A percentile compares a stretch with the other conserved stretches of the same genome.
These are phyloP conservation scores for Angomonas deanei DNA, from an alignment of 208 protist species.

Conservation along the genomic window DNA sequence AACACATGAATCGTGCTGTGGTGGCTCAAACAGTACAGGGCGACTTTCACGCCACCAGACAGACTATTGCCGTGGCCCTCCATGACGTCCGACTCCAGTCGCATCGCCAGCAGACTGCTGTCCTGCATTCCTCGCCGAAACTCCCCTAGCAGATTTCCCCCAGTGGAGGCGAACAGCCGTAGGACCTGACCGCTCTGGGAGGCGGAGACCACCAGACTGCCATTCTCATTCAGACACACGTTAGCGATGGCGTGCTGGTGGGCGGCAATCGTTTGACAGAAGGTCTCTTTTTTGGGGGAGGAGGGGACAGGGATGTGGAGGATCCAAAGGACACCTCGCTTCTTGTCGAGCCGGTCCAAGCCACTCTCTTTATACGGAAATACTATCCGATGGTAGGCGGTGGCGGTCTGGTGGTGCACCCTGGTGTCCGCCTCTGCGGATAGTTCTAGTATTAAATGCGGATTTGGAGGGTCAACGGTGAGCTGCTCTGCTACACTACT, in stretches of 20 bases:
- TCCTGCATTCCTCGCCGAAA: neutral
- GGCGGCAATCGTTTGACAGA: neutral
- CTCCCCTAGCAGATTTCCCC: neutral
- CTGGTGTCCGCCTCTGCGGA: neutral
- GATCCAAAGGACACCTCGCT: neutral
- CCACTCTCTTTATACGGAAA: neutral
- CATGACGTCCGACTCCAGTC: neutral
- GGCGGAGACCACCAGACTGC: neutral
- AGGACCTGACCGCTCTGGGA: neutral
- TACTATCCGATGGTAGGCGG: neutral
- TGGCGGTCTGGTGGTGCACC: neutral
- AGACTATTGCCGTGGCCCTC: no score
- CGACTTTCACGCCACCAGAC: neutral
- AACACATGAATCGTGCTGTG: neutral
- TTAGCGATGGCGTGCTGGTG: neutral
- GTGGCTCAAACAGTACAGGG: neutral
- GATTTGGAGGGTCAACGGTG: neutral
- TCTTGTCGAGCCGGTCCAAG: neutral
- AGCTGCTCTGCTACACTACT: neutral
- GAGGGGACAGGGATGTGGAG: neutral
- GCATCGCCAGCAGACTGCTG: neutral
- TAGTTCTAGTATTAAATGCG: neutral
- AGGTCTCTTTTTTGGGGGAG: neutral
- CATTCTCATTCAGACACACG: neutral
- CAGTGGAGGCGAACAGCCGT: neutral